Base-by-base conservation (phyloP, 306 rosid genomes). In the Fagus sylvatica region DNA sequence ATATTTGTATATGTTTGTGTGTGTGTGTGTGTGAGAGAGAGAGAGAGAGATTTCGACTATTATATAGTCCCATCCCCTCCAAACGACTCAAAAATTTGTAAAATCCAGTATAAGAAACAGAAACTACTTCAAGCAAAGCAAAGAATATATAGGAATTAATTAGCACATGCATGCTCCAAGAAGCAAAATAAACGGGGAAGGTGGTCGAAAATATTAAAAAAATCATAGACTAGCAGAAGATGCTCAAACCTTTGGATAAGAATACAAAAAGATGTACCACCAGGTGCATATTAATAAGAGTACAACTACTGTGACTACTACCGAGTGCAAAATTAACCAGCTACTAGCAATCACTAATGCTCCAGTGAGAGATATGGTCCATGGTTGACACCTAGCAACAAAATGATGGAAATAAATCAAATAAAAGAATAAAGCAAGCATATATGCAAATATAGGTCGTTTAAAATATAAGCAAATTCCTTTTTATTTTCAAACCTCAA, bases 181-280 rank as follows among this genome's bases (percentile, higher is more conserved):
- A 60, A 33, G 16, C n/a, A 6, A 62, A 62, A 28, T 55, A 19
- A 7, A 56, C 2, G 64, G 41, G 42, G 69, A 19, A 4, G 42
- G 68, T 4, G 39, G 36, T 33, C 2, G 3, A 36, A 22, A 13
- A 32, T 61, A 10, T 34, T 34, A 70, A 30, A 41, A 10, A 74
- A 57, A 59, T 57, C 54, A 74, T 17, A 62, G 40, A 56, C 48
- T 11, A 42, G 39, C 67, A 34, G 51, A 70, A 49, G 22, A 42
- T 15, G 79, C 59, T 15, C 80, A 22, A 10, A 93, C 98, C 97
- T 90, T 90, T 6, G 98, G 98, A 82, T 92, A 94, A 68, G 97
- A 88, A 77, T 89, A 90, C 41, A 92, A 86, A 77, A 94, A 94
- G 78, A 92, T 88, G 83, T 85, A 95, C 97, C 98, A 94, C 97